Percentiles rank a stretch among this genome's conserved stretches.
Conservation (phyloP, 768 basidiomycete species). For the Rhodotorula paludigena region DNA sequence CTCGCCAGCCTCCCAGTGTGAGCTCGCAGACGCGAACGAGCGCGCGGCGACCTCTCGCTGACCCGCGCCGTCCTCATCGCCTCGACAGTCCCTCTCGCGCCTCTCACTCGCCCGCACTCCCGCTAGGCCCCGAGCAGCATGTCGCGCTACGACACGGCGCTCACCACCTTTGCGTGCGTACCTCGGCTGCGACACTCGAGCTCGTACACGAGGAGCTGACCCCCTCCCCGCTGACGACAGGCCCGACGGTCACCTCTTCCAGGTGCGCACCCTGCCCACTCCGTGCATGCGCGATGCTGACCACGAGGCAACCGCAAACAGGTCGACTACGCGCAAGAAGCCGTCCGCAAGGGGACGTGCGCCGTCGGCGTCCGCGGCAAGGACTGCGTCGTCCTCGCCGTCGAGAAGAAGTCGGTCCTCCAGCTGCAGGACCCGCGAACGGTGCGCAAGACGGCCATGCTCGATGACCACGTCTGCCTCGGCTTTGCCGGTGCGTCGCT, state of each 20-base stretch:
- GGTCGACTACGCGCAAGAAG: conserved; percentile 99
- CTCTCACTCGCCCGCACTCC: neutral
- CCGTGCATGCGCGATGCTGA: conserved; percentile 22
- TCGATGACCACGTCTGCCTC: conserved; percentile 94
- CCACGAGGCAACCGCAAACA: conserved; percentile 50
- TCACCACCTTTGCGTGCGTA: conserved; percentile 34
- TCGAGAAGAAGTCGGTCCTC: conserved; percentile 96
- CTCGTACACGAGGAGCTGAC: neutral
- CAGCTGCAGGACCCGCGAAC: conserved; percentile 98
- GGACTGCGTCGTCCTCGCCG: conserved; percentile 90
- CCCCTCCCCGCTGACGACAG: conserved; percentile 9
- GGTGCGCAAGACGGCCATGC: conserved; percentile 94
- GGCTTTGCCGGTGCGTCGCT: conserved; percentile 81
- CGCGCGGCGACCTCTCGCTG: neutral
- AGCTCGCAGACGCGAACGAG: neutral
- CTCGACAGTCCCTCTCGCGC: too few relatives aligned
- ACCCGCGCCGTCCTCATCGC: neutral
- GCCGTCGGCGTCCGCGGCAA: conserved; percentile 94
- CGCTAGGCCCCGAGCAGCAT: neutral
- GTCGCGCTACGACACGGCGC: conserved; percentile 32
- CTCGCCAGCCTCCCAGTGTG: too few relatives aligned
- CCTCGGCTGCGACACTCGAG: neutral
- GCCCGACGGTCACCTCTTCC: conserved; percentile 97
- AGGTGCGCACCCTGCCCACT: conserved; percentile 54
- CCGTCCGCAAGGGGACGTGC: conserved; percentile 93